Percentiles rank a stretch among this genome's conserved stretches.
These are phyloP conservation scores for Mangifera indica DNA, from an alignment of 345 rosid genomes.

Conservation along the genomic window DNA sequence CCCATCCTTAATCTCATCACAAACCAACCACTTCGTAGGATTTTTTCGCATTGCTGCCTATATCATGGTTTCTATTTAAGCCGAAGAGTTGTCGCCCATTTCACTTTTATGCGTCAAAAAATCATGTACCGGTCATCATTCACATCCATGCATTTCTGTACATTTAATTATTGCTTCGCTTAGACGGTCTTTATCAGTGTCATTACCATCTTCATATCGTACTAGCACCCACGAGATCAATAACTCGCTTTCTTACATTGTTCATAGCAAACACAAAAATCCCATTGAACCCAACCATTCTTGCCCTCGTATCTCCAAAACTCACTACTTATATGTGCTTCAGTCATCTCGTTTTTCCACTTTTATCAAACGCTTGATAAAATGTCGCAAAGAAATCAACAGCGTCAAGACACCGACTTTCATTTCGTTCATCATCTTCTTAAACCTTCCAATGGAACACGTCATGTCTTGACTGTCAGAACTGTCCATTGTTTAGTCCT, in stretches of 20 bases:
- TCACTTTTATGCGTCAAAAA: not conserved
- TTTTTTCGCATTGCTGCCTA: too few species aligned
- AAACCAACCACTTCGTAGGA: too few species aligned
- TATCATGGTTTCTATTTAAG: too few species aligned
- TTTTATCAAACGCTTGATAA: constrained; percentile 36
- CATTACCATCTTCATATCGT: not conserved
- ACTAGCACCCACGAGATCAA: too few species aligned
- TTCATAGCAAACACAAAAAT: not conserved
- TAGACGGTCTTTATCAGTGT: not conserved
- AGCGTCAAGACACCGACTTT: constrained; percentile 13
- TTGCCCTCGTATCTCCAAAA: constrained; percentile 1
- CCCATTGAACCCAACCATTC: not conserved
- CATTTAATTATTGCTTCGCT: not conserved
- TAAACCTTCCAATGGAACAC: constrained; percentile 29
- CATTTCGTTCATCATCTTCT: constrained; percentile 29
- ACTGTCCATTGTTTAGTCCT: constrained; percentile 52
- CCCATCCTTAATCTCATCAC: too few species aligned
- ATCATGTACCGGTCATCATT: not conserved
- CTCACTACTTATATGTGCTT: not conserved
- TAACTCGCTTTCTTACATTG: constrained; percentile 6
- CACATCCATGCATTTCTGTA: not conserved
- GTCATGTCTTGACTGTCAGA: constrained; percentile 18
- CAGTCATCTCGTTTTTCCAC: constrained; percentile 3
- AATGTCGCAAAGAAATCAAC: constrained; percentile 38
- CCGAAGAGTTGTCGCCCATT: not conserved